Evolutionary conservation across 257 asterid genomes (phyloP).

Genomic region (Striga asiatica): DNA sequence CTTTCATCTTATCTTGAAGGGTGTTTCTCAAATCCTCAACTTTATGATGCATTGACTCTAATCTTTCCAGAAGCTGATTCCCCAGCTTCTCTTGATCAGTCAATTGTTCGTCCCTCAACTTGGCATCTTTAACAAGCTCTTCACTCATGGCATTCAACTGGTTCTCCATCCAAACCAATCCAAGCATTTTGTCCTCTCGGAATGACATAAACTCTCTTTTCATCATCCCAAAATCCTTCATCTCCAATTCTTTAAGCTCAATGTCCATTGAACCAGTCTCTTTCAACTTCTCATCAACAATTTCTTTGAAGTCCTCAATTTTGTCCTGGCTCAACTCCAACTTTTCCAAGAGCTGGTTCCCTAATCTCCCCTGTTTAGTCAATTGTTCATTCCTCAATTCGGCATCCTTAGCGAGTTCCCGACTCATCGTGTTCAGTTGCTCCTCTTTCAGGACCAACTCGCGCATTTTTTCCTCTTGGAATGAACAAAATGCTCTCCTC

Average conservation of each 20-base stretch:
- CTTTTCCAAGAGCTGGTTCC: constrained; percentile 16
- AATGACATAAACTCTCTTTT: too few relatives aligned
- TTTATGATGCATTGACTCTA: constrained; percentile 7
- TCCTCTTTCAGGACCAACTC: constrained; percentile 21
- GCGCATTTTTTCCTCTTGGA: constrained; percentile 13
- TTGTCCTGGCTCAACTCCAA: constrained; percentile 11
- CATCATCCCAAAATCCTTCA: too few relatives aligned
- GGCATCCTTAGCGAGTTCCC: constrained; percentile 9
- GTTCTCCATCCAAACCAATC: constrained; percentile 18
- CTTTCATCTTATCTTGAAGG: constrained; percentile 4
- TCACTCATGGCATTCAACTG: constrained; percentile 9
- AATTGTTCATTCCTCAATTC: constrained; percentile 13
- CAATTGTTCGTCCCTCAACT: constrained; percentile 14
- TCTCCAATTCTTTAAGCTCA: constrained; percentile 3
- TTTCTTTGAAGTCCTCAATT: constrained; percentile 8
- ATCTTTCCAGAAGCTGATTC: constrained; percentile 15
- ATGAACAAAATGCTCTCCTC: constrained; percentile 5
- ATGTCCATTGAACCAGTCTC: constrained; percentile 1
- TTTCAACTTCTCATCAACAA: constrained; percentile 7
- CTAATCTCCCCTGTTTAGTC: constrained; percentile 11
- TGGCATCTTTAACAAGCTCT: constrained; percentile 4
- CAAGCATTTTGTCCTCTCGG: constrained; percentile 16
- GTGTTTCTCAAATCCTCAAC: constrained; percentile 9
- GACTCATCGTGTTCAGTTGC: constrained; percentile 7
- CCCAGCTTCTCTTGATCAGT: constrained; percentile 7